Evolutionary conservation across 164 flowering plant species (phyloP), one percentile per base, ranked within the genome.

Genomic region (Liriodendron chinense): DNA sequence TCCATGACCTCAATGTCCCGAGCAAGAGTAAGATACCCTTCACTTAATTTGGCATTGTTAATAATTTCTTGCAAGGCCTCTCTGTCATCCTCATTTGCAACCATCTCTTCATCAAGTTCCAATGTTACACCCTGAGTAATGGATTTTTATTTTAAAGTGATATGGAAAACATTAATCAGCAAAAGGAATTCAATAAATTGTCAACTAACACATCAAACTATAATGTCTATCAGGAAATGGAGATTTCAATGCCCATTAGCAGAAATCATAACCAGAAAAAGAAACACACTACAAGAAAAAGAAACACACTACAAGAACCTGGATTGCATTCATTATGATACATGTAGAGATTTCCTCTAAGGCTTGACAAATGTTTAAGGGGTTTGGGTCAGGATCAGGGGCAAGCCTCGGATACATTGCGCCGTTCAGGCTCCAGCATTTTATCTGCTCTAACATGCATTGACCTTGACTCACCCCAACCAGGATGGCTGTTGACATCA

Each of bases 1-100:
- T 96, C 98, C 99, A 96, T 96, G 80, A 94, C 99, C 83, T 96
- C 99, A 78, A 96, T 91, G 82, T 96, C 99, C 70, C 97, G 98
- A 71, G 99, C 99, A 84, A 96, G 96, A 49, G 92, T 91, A 62
- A 96, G 94, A 85, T 86, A 96, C 18, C 98, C 98, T 85, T 94
- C 99, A 88, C 90, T 96, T 78, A 96, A 71, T 77, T 87, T 94
- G 23, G 72, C 67, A 73, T 94, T 96, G 76, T 93, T 90, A 66
- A 96, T 79, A 7, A 96, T 87, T 0, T 94, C 98, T 80, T 94
- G 97, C 79, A 89, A 47, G 34, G 72, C 76, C 69, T 91, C 93
- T 83, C 96, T 87, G 0, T 94, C 94, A 50, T 83, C 87, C 26
- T 91, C 92, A 76, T 92, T 94, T 47, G 84, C 81, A 78, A 80